Conservation (phyloP, 306 rosid species). For the Medicago lupulina region DNA sequence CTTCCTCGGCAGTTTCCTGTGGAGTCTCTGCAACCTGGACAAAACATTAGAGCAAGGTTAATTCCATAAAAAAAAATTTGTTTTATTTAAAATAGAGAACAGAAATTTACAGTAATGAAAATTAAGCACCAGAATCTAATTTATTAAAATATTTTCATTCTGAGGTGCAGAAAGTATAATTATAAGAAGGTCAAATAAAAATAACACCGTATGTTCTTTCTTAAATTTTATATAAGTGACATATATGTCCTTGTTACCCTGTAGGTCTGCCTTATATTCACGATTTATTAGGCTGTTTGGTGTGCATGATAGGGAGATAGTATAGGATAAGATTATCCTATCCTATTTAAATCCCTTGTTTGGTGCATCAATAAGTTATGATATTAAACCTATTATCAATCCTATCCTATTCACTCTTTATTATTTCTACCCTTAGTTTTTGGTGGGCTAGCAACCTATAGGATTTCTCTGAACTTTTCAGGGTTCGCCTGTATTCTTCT, state of each 20-base stretch:
- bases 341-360: too few relatives aligned
- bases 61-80: not conserved
- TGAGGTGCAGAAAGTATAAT: not conserved
- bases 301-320: too few relatives aligned
- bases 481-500: too few relatives aligned
- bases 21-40: slow-evolving; percentile 98
- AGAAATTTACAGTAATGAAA: slow-evolving; percentile 26
- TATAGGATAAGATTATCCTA: too few relatives aligned
- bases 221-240: slow-evolving; percentile 9
- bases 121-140: not conserved
- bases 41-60: slow-evolving; percentile 28
- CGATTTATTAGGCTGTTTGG: not conserved
- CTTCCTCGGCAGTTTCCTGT: slow-evolving; percentile 92
- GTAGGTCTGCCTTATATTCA: not conserved
- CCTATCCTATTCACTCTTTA: not conserved
- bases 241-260: not conserved
- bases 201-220: not conserved
- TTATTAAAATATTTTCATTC: not conserved
- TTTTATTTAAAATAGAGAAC: slow-evolving; percentile 2
- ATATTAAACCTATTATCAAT: too few relatives aligned
- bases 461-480: too few relatives aligned
- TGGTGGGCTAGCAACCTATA: too few relatives aligned
- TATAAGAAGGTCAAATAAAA: not conserved
- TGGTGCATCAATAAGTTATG: too few relatives aligned
- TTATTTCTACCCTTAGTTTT: too few relatives aligned